These are phyloP conservation scores for Alternaria sp. DNA, from an alignment of 2,329 filamentous ascomycete species.

Conservation along the genomic window DNA sequence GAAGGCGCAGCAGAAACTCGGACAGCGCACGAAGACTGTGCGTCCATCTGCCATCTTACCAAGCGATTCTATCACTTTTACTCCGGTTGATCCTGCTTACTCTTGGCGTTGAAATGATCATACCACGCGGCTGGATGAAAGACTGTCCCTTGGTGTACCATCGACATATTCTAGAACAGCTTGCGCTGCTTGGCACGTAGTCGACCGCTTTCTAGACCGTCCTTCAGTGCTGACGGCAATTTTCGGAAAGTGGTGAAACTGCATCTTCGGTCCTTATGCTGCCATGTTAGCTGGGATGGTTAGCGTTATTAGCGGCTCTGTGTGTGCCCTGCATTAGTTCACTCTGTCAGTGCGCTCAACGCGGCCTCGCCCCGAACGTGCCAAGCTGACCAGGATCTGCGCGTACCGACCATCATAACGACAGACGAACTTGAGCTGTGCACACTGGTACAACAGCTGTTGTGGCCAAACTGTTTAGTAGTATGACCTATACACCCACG, in stretches of 20 bases:
- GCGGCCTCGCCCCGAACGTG: neutral
- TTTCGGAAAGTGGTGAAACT: neutral
- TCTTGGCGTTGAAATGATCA: too few species aligned
- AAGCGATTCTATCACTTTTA: too few species aligned
- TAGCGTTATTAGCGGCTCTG: neutral
- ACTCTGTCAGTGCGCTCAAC: neutral
- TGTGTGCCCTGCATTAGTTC: neutral
- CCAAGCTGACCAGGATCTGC: neutral
- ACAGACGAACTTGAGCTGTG: neutral
- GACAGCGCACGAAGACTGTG: too few species aligned
- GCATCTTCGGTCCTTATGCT: neutral
- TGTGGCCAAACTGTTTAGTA: neutral
- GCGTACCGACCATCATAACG: neutral
- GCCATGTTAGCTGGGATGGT: neutral
- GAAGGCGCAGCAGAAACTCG: too few species aligned
- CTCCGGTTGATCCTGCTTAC: too few species aligned
- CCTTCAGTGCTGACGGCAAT: neutral
- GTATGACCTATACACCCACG: neutral
- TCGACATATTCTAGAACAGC: neutral
- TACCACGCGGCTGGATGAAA: too few species aligned
- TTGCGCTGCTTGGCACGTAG: neutral
- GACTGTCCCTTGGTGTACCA: neutral
- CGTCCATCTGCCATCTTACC: too few species aligned
- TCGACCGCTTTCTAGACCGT: neutral
- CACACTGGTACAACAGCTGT: neutral